Conservation (phyloP, 1,284 basidiomycete genomes). For the Hypsizygus ulmarius region DNA sequence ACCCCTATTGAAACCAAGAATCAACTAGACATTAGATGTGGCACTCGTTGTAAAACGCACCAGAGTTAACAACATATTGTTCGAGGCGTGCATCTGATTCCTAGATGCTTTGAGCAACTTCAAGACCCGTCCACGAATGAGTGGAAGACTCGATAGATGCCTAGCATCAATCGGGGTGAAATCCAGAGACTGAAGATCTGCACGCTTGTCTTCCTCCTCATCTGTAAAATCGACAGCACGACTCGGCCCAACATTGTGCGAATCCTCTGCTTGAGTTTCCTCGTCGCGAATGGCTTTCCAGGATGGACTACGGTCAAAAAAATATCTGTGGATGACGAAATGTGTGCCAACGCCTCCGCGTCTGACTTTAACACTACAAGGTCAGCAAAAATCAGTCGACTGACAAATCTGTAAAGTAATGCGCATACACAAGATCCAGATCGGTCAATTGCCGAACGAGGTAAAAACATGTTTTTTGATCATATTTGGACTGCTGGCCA, state of each 20-base stretch:
- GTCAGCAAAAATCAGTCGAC: slow-evolving; percentile 5
- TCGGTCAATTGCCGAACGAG: slow-evolving; percentile 72
- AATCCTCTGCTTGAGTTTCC: slow-evolving; percentile 45
- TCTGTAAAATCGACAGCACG: slow-evolving; percentile 26
- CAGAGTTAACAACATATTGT: slow-evolving; percentile 67
- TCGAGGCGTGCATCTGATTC: slow-evolving; percentile 63
- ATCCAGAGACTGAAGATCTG: slow-evolving; percentile 33
- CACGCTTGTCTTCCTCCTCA: slow-evolving; percentile 35
- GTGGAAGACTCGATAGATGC: slow-evolving; percentile 68
- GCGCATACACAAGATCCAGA: slow-evolving; percentile 68
- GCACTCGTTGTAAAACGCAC: slow-evolving; percentile 39
- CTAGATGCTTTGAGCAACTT: slow-evolving; percentile 67
- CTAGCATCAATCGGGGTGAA: slow-evolving; percentile 75
- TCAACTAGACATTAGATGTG: not conserved
- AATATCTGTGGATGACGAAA: slow-evolving; percentile 74
- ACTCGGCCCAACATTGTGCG: slow-evolving; percentile 32
- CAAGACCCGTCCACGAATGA: slow-evolving; percentile 63
- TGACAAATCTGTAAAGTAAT: slow-evolving; percentile 5
- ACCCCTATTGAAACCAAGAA: slow-evolving; percentile 49
- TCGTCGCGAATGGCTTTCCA: slow-evolving; percentile 74
- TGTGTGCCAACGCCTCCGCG: slow-evolving; percentile 75
- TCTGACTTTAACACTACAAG: slow-evolving; percentile 63
- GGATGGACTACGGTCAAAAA: slow-evolving; percentile 65
- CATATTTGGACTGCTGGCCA: slow-evolving; percentile 77
- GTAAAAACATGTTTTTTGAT: slow-evolving; percentile 89